Evolutionary conservation across 1,284 basidiomycete genomes (phyloP), one percentile per base, ranked within the genome.

Genomic region (Fomes fomentarius): DNA sequence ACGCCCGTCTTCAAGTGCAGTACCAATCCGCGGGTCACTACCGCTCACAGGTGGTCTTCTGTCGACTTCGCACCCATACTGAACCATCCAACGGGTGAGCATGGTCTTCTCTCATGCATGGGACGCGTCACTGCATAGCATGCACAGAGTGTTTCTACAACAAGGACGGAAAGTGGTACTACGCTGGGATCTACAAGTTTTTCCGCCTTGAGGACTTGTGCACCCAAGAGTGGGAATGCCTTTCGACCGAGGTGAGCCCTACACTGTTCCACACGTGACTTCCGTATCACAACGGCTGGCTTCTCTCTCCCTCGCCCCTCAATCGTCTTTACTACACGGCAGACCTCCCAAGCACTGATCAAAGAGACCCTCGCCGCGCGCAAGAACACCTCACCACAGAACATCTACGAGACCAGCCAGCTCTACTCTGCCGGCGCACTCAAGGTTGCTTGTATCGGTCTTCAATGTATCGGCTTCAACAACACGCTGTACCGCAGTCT

Each of bases 131-230:
- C 17, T 31, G 3, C 39, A 15, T 25, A 25, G 17, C 35, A 37
- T 38, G 24, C 47, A n/a, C 56, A 90, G 89, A 90, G 64, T 91
- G 86, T 59, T 90, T 91, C 68, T 91, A 83, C 62, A 85, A 84
- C 67, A 89, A 83, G 65, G 85, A 89, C 51, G 85, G 85, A 12
- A 81, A 82, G 57, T 91, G 87, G 87, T 90, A 91, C 66, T 91
- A 91, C 56, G 88, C 89, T 14, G 89, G 89, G n/a, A 76, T 82
- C 8, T 91, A 91, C 69, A 80, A 77, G 49, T 79, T 79, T 1
- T 82, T 90, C 64, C 72, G 76, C 47, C 75, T 91, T 43, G 82
- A 83, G 28, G 82, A 88, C 56, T 71, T 91, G 15, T 82, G 81
- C 1, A 68, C 75, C 4, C 81, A 81, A 52, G 88, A 91, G 67